Percentiles rank a stretch among this genome's conserved stretches.
phyloP scores from a whole-genome alignment of 768 basidiomycete species.

The Boletellus emodensis region DNA sequence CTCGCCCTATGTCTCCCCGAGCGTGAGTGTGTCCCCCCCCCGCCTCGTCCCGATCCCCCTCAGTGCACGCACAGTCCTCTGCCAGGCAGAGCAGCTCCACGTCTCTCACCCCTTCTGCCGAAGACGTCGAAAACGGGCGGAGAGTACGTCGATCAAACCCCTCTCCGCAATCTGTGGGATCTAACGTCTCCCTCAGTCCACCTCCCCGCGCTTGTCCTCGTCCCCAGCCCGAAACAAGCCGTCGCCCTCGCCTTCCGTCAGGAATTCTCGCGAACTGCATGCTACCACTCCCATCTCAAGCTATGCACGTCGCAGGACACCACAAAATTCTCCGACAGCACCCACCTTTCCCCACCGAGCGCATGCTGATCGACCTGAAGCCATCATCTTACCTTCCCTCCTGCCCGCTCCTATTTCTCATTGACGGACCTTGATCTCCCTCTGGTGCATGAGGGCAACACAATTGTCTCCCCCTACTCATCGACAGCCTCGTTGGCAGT shows the following conservation, averaged over 20 bases:
- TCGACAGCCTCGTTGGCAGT: not conserved
- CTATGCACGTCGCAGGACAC: slow-evolving; percentile 76
- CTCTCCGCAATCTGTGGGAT: slow-evolving; percentile 30
- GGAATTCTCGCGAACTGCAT: slow-evolving; percentile 51
- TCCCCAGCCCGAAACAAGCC: slow-evolving; percentile 43
- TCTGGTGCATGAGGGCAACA: not conserved
- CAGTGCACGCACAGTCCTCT: slow-evolving; percentile 30
- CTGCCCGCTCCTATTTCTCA: slow-evolving; percentile 35
- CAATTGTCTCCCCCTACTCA: not conserved
- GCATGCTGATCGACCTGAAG: slow-evolving; percentile 30
- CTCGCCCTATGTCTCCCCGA: slow-evolving; percentile 30
- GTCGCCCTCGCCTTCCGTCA: slow-evolving; percentile 43
- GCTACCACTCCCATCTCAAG: slow-evolving; percentile 75
- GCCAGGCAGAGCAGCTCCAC: slow-evolving; percentile 46
- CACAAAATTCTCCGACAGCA: slow-evolving; percentile 66
- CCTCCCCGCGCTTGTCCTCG: slow-evolving; percentile 37
- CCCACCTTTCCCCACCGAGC: slow-evolving; percentile 50
- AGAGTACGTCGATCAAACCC: slow-evolving; percentile 34
- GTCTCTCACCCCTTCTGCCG: slow-evolving; percentile 25
- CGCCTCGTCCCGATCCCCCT: not conserved
- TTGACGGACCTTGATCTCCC: slow-evolving; percentile 9
- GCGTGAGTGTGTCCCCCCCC: slow-evolving; percentile 15
- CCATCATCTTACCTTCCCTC: slow-evolving; percentile 52
- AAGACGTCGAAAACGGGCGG: slow-evolving; percentile 25
- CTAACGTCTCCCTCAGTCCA: slow-evolving; percentile 24